Conservation (phyloP, 1,284 basidiomycete genomes). For the Pseudozyma sp. region DNA sequence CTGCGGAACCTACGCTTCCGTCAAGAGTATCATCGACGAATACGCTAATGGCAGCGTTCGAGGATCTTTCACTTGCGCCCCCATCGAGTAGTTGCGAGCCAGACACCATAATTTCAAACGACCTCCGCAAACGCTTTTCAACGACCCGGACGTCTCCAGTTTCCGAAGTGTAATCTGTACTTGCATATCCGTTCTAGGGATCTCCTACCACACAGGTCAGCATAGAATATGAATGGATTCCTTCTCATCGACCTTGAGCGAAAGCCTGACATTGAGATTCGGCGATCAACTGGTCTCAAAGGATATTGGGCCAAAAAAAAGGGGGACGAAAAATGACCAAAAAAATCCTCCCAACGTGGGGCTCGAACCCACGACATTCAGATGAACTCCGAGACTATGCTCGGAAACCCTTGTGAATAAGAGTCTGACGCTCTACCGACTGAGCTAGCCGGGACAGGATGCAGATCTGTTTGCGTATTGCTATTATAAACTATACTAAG, state of each 20-base stretch:
- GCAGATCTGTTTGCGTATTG: accelerated
- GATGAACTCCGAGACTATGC: slow-evolving; percentile 42
- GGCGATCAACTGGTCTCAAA: too few relatives aligned
- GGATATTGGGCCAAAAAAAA: too few relatives aligned
- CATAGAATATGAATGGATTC: too few relatives aligned
- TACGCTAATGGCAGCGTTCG: slow-evolving; percentile 31
- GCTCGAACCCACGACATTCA: slow-evolving; percentile 68
- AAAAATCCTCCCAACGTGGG: slow-evolving; percentile 65
- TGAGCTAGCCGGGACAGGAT: slow-evolving; percentile 68
- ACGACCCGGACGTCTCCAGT: too few relatives aligned
- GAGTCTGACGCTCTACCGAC: slow-evolving; percentile 69
- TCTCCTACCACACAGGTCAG: too few relatives aligned
- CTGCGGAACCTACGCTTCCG: slow-evolving; percentile 47
- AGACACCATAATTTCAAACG: too few relatives aligned
- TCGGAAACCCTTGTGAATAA: slow-evolving; percentile 59
- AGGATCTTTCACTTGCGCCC: slow-evolving; percentile 42
- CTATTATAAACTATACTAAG: not conserved
- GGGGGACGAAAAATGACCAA: slow-evolving; percentile 6
- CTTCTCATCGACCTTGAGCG: too few relatives aligned
- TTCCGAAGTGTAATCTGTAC: too few relatives aligned
- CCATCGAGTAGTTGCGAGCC: slow-evolving; percentile 13
- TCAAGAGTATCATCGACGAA: slow-evolving; percentile 44
- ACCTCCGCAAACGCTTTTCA: too few relatives aligned
- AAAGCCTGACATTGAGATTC: too few relatives aligned
- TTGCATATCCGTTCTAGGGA: too few relatives aligned